phyloP scores from a whole-genome alignment of 768 basidiomycete genomes.

The Termitomyces sp. region DNA sequence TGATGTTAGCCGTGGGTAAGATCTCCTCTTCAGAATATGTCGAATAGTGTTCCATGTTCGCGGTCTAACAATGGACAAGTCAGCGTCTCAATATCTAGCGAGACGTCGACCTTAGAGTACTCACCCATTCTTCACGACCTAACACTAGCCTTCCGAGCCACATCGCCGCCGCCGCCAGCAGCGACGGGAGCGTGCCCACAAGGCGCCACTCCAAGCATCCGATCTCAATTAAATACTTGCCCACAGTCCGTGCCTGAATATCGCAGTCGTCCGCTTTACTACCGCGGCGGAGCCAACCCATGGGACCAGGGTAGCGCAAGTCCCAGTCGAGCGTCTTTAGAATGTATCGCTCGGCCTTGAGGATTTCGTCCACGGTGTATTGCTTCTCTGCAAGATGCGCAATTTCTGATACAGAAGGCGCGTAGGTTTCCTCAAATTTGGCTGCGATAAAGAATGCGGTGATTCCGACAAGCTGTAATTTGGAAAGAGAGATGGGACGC shows the following conservation, averaged over 20 bases:
- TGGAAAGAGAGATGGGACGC: conserved; percentile 72
- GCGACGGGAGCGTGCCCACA: conserved; percentile 65
- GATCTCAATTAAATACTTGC: conserved; percentile 89
- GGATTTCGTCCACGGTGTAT: conserved; percentile 73
- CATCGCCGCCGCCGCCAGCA: conserved; percentile 77
- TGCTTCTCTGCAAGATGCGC: conserved; percentile 73
- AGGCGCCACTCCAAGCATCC: conserved; percentile 77
- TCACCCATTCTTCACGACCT: conserved; percentile 80
- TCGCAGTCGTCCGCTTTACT: conserved; percentile 95
- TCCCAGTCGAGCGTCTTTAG: conserved; percentile 85
- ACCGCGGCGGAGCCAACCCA: conserved; percentile 82
- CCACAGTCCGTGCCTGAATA: conserved; percentile 76
- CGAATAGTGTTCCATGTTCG: conserved; percentile 84
- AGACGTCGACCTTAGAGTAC: conserved; percentile 15
- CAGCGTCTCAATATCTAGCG: not conserved
- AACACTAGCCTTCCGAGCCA: conserved; percentile 83
- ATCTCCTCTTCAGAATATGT: conserved; percentile 78
- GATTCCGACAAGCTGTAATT: conserved; percentile 88
- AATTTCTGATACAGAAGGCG: conserved; percentile 80
- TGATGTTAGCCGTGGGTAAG: conserved; percentile 74
- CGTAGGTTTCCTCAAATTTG: conserved; percentile 90
- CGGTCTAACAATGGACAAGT: conserved; percentile 43
- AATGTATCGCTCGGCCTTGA: conserved; percentile 86
- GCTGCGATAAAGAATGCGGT: conserved; percentile 83
- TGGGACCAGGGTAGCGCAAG: conserved; percentile 79